These are phyloP conservation scores for Rosa chinensis DNA, from an alignment of 306 rosid genomes.

Conservation along the genomic window DNA sequence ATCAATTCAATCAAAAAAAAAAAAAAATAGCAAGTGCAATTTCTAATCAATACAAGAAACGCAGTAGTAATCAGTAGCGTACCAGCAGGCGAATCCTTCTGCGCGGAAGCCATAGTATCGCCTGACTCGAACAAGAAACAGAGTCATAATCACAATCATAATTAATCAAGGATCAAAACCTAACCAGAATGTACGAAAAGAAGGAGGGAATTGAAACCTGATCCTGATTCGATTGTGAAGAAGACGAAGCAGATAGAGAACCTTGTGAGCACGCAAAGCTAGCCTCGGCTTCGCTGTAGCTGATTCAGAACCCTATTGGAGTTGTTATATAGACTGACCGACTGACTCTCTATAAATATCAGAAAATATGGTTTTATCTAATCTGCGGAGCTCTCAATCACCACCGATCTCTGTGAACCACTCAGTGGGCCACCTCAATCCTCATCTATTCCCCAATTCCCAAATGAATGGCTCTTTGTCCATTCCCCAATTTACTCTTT, in stretches of 20 bases:
- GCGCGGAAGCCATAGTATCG: constrained; percentile 63
- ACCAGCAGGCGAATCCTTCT: constrained; percentile 70
- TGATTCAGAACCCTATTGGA: background rate
- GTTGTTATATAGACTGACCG: background rate
- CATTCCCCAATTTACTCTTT: background rate
- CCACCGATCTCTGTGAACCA: constrained; percentile 15
- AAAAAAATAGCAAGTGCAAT: background rate
- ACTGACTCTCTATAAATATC: background rate
- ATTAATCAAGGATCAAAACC: background rate
- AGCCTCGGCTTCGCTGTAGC: background rate
- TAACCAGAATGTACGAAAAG: background rate
- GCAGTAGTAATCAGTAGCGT: constrained; percentile 11
- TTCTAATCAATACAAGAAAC: background rate
- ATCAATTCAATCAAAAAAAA: constrained; percentile 8
- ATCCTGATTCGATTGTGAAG: constrained; percentile 10
- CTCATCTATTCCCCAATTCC: constrained; percentile 31
- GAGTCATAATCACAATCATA: background rate
- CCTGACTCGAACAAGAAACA: constrained; percentile 36
- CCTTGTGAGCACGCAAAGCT: constrained; percentile 19
- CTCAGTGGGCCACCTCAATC: constrained; percentile 47
- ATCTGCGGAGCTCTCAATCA: background rate
- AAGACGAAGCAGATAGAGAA: constrained; percentile 13
- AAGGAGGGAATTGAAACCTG: constrained; percentile 23
- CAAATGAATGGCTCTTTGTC: constrained; percentile 3
- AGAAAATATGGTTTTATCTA: background rate